Percentiles rank a stretch among this genome's conserved stretches.
Evolutionary conservation across 352 stramenopile species (phyloP).

Genomic region (Globisporangium takayamanum): DNA sequence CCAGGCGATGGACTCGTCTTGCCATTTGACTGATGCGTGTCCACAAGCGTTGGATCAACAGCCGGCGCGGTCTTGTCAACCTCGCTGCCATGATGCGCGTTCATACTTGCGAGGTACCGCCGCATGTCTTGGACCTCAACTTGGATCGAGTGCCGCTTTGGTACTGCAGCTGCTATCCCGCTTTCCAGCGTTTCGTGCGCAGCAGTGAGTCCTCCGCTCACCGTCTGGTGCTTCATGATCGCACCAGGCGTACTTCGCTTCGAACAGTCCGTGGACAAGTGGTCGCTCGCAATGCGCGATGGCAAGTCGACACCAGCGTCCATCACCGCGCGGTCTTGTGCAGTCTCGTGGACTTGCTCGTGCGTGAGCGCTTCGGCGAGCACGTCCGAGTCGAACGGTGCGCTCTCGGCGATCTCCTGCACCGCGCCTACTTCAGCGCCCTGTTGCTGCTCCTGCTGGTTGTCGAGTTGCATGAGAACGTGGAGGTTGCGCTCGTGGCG

Average conservation of each 20-base stretch:
- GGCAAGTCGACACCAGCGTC: not conserved
- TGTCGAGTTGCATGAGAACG: not conserved
- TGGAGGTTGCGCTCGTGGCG: slow-evolving; percentile 11
- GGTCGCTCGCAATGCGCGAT: slow-evolving; percentile 1
- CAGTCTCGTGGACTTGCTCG: not conserved
- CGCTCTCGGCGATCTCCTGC: not conserved
- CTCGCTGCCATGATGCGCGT: not conserved
- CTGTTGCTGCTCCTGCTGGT: not conserved
- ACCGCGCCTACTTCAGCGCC: not conserved
- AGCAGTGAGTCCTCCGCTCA: not conserved
- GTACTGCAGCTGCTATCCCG: not conserved
- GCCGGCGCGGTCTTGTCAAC: not conserved
- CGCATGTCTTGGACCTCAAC: not conserved
- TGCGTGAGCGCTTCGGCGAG: not conserved
- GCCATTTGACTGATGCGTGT: not conserved
- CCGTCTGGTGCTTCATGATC: not conserved
- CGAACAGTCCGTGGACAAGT: not conserved
- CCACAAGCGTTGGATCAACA: not conserved
- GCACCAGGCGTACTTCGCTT: not conserved
- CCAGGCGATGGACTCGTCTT: no score
- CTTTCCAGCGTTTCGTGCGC: not conserved
- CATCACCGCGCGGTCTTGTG: not conserved
- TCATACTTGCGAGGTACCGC: not conserved
- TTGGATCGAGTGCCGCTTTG: slow-evolving; percentile 7
- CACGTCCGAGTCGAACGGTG: not conserved